Evolutionary conservation across 805 yeast species (phyloP), one percentile per base, ranked within the genome.

Genomic region (Vanderwaltozyma tropicalis): DNA sequence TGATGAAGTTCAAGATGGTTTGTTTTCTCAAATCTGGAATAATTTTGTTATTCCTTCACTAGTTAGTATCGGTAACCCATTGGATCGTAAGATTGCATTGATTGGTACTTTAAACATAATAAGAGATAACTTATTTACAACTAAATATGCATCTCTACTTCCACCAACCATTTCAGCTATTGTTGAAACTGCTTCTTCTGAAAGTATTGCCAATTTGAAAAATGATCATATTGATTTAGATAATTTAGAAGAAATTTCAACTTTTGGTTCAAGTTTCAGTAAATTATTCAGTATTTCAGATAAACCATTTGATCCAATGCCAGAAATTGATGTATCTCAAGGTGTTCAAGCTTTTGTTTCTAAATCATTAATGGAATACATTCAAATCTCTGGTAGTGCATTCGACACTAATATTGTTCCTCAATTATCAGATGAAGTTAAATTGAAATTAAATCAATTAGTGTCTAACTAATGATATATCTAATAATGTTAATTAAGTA

Each of bases 251-350:
- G 95, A 87, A 43, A 71, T 80, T 35, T 62, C 87, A 0, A 68
- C 92, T 2, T 92, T 88, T 61, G 97, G 97, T 2, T 80, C 96
- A 0, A 76, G 79, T 37, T 92, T 75, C 59, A 83, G 94, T 37
- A 78, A 73, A 52, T 66, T 92, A 41, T 75, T 72, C 1, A 72
- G 82, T 2, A 77, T 87, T 34, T 68, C 73, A 25, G 61, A 61
- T 13, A 74, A 69, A 44, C 69, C 79, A 3, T 67, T 74, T 46
- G 96, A 92, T 60, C 95, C 96, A 1, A 55, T 76, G 22, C 71
- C 76, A 1, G 65, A 67, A 18, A 60, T 85, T 11, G 55, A 55
- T 41, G 32, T 50, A 6, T 50, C 48, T 2, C 45, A 48, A 32
- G 63, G 61, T 4, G 44, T 54, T 16, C 52, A 39, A 31, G 28